These are phyloP conservation scores for Neofusicoccum sp. DNA, from an alignment of 2,329 filamentous ascomycete species.

Conservation along the genomic window DNA sequence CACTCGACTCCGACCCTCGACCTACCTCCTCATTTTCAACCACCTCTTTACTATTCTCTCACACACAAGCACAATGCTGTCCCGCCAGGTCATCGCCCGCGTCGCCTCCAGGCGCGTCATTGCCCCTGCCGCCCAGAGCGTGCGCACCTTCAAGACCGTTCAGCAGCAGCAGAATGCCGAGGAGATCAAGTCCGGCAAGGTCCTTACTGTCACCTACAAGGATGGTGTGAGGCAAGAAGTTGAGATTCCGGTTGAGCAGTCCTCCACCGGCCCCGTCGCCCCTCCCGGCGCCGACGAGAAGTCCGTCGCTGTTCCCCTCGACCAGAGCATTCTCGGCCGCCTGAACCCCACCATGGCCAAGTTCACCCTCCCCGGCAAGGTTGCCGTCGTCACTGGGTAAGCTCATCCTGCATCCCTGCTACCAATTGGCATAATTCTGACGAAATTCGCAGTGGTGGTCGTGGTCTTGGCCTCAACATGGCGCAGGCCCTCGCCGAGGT, in stretches of 20 bases:
- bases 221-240: slow-evolving; percentile 21
- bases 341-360: slow-evolving; percentile 69
- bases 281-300: slow-evolving; percentile 37
- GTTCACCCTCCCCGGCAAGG: slow-evolving; percentile 70
- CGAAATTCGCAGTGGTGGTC: slow-evolving; percentile 61
- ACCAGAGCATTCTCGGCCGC: slow-evolving; percentile 49
- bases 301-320: slow-evolving; percentile 34
- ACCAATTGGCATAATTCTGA: slow-evolving; percentile 7
- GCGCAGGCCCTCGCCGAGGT: slow-evolving; percentile 76
- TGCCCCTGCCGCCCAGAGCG: slow-evolving; percentile 10
- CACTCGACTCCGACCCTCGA: background rate
- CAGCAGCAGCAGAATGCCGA: slow-evolving; percentile 19
- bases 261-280: slow-evolving; percentile 34
- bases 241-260: slow-evolving; percentile 37
- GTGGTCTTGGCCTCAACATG: slow-evolving; percentile 79
- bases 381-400: slow-evolving; percentile 72
- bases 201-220: slow-evolving; percentile 21
- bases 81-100: slow-evolving; percentile 16
- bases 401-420: slow-evolving; percentile 28
- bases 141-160: slow-evolving; percentile 18
- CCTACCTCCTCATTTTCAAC: background rate
- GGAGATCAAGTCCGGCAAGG: slow-evolving; percentile 20
- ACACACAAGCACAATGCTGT: slow-evolving; percentile 10
- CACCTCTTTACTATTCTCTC: background rate
- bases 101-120: slow-evolving; percentile 20